These are phyloP conservation scores for Lentinula raphanica DNA, from an alignment of 768 basidiomycete genomes.

Conservation along the genomic window DNA sequence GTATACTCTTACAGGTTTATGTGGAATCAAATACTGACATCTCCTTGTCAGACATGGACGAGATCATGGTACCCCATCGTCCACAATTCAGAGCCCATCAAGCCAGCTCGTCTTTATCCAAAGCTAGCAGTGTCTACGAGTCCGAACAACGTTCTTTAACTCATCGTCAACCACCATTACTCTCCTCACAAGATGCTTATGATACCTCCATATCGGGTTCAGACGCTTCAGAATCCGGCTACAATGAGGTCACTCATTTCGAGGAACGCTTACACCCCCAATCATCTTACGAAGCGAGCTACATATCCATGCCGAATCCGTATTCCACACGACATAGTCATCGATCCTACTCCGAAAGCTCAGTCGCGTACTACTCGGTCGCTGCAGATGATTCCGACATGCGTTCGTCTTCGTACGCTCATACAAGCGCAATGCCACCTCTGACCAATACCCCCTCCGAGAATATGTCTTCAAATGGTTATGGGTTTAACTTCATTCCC, in stretches of 20 bases:
- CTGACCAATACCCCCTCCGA: not conserved
- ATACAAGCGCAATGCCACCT: not conserved
- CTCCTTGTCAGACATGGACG: not conserved
- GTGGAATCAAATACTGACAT: not conserved
- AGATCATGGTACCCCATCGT: not conserved
- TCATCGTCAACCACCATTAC: not conserved
- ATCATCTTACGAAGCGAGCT: not conserved
- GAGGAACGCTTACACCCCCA: not conserved
- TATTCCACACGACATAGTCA: not conserved
- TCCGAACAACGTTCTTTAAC: not conserved
- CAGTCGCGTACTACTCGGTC: not conserved
- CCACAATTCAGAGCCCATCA: not conserved
- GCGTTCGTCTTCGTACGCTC: not conserved
- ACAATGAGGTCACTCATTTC: not conserved
- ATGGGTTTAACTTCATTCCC: not conserved
- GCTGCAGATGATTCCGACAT: not conserved
- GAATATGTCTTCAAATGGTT: not conserved
- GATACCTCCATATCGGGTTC: not conserved
- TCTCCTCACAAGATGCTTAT: not conserved
- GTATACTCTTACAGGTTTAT: not conserved
- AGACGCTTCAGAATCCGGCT: not conserved
- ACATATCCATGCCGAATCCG: not conserved
- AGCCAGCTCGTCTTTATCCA: not conserved
- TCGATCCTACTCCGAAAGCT: conserved; percentile 5
- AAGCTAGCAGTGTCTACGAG: not conserved